Percentiles rank a stretch among this genome's conserved stretches.
Conservation (phyloP, 2,329 filamentous ascomycete species). For the Venturia asperata region DNA sequence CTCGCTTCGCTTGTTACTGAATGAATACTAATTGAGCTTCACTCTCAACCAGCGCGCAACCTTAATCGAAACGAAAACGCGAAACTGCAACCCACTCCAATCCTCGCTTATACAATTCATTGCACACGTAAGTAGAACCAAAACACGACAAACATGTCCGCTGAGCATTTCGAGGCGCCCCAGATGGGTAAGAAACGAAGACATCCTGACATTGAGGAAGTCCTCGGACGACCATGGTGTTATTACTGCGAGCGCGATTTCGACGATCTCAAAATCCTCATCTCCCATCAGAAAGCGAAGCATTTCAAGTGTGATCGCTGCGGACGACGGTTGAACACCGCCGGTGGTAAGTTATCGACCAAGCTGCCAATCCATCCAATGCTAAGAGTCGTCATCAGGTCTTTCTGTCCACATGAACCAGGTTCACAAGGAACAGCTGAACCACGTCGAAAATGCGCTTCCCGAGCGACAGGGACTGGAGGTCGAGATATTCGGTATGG, state of each 20-base stretch:
- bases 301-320: conserved; percentile 97
- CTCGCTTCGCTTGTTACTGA: background rate
- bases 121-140: conserved; percentile 12
- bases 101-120: background rate
- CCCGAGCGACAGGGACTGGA: conserved; percentile 78
- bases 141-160: background rate
- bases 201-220: conserved; percentile 79
- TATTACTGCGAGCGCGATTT: conserved; percentile 99
- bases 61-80: background rate
- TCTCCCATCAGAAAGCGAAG: conserved; percentile 97
- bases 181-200: conserved; percentile 80
- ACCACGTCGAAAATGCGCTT: conserved; percentile 84
- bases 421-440: conserved; percentile 90
- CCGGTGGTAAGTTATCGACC: conserved; percentile 61
- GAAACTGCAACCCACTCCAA: background rate
- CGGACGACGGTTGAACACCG: conserved; percentile 80
- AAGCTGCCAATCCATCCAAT: conserved; percentile 13
- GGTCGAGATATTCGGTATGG: conserved; percentile 97
- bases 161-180: conserved; percentile 16
- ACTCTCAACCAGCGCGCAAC: background rate
- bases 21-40: background rate
- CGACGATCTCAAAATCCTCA: conserved; percentile 92
- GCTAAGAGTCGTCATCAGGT: conserved; percentile 40
- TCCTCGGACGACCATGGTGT: conserved; percentile 85
- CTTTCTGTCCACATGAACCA: conserved; percentile 96